Conservation (phyloP, 768 basidiomycete genomes). For the Krasilnikovozyma curviuscula region DNA sequence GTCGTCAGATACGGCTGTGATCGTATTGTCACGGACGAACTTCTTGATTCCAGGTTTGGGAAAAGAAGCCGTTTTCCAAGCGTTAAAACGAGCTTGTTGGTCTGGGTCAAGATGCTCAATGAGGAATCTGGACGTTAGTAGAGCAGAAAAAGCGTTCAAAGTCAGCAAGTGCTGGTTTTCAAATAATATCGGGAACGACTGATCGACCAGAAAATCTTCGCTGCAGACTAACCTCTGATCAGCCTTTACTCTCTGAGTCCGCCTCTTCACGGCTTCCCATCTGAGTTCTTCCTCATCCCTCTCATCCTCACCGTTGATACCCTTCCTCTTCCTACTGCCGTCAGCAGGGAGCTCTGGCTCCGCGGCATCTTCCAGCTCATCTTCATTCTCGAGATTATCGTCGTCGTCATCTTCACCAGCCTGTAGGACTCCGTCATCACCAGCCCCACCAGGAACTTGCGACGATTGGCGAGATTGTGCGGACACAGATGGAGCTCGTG, state of each 20-base stretch:
- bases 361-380: not conserved
- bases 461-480: no score
- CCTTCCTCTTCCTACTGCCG: not conserved
- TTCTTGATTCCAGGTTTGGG: not conserved
- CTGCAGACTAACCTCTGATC: slow-evolving; percentile 5
- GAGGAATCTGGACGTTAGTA: slow-evolving; percentile 1
- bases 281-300: slow-evolving; percentile 3
- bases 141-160: not conserved
- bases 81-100: slow-evolving; percentile 6
- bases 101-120: slow-evolving; percentile 1
- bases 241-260: slow-evolving; percentile 5
- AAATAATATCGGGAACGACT: not conserved
- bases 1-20: slow-evolving; percentile 64
- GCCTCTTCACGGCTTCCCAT: not conserved
- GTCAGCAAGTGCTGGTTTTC: no score
- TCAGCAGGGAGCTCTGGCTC: no score
- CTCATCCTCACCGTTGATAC: not conserved
- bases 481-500: no score
- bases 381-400: not conserved
- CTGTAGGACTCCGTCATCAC: no score
- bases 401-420: no score
- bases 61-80: slow-evolving; percentile 9
- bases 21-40: slow-evolving; percentile 40
- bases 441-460: no score
- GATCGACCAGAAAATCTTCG: not conserved